Evolutionary conservation across 371 early-diverging fungal genomes (phyloP), one percentile per base, ranked within the genome.

Genomic region (Mortierella sp.): DNA sequence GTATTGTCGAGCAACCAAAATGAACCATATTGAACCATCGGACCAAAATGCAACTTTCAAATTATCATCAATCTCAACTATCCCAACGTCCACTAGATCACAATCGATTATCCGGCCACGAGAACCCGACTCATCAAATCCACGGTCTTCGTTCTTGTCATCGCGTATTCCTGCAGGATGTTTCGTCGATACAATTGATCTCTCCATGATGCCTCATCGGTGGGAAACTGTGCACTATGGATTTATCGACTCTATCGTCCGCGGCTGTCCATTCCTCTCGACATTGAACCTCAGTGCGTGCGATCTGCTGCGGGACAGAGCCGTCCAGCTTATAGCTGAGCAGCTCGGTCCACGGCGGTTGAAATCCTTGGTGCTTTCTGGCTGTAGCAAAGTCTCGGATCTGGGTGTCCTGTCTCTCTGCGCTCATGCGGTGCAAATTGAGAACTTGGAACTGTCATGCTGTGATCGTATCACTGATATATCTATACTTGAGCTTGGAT

Each of bases 171-270:
- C 60, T 12, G 37, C 44, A n/a, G 65, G 72, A 9, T 47, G 12
- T 2, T 32, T 66, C 23, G 73, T 72, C 14, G 26, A 57, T n/a
- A 49, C 28, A 6, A 31, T 73, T 26, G 51, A 73, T 55, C 60
- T 73, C 15, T 62, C 75, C 23, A 73, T 73, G 75, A 9, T 73
- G 21, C 69, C 75, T n/a, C 75, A 73, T 23, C 75, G 75, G 4
- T 73, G 75, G 75, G 64, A 73, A 5, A 47, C 37, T n/a, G 60
- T 73, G 3, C 44, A 73, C 41, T n/a, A 43, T n/a, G 51, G 42
- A 11, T 32, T 15, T 4, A 53, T 73, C 11, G 60, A 68, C n/a
- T 37, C 46, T 8, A 49, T 73, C 9, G 51, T 55, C 6, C 41
- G 28, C 15, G 75, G 75, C 6, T 73, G 75, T 24, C 64, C 64